Percentiles rank a stretch among this genome's conserved stretches.
phyloP scores from a whole-genome alignment of 192 early-diverging fungal genomes.

The Borealophlyctis nickersoniae region DNA sequence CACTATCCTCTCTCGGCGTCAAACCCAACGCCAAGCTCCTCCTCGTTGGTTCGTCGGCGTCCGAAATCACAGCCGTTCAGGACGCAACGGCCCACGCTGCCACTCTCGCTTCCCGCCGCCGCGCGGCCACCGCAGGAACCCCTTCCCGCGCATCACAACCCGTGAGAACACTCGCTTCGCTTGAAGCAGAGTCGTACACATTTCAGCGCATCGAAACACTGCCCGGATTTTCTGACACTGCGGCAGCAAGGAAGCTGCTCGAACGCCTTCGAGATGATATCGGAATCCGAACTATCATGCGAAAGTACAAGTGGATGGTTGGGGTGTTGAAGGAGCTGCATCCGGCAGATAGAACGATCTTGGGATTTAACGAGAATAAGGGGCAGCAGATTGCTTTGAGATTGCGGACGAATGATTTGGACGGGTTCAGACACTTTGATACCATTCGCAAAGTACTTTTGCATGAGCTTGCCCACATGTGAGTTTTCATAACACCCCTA shows the following conservation, averaged over 20 bases:
- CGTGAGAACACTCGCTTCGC: slow-evolving; percentile 14
- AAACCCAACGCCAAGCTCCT: slow-evolving; percentile 40
- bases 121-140: slow-evolving; percentile 1
- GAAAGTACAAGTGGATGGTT: slow-evolving; percentile 62
- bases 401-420: slow-evolving; percentile 71
- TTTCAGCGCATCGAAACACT: slow-evolving; percentile 60
- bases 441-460: slow-evolving; percentile 65
- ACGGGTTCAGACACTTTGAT: slow-evolving; percentile 73
- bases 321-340: slow-evolving; percentile 66
- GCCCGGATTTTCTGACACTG: slow-evolving; percentile 47
- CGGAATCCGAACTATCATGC: slow-evolving; percentile 46
- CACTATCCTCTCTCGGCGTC: slow-evolving; percentile 28
- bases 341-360: slow-evolving; percentile 60
- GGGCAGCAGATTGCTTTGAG: slow-evolving; percentile 72
- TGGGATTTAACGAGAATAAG: slow-evolving; percentile 68
- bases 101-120: slow-evolving; percentile 1
- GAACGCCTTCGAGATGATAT: slow-evolving; percentile 65
- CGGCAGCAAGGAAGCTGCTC: slow-evolving; percentile 56
- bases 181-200: slow-evolving; percentile 33
- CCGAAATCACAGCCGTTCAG: slow-evolving; percentile 34
- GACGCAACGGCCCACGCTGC: slow-evolving; percentile 13
- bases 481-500: too few species aligned
- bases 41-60: slow-evolving; percentile 50
- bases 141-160: slow-evolving; percentile 6
- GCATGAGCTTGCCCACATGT: slow-evolving; percentile 78